A percentile compares a stretch with the other conserved stretches of the same genome.
phyloP scores from a whole-genome alignment of 345 rosid genomes.

The Lepidium africanum region DNA sequence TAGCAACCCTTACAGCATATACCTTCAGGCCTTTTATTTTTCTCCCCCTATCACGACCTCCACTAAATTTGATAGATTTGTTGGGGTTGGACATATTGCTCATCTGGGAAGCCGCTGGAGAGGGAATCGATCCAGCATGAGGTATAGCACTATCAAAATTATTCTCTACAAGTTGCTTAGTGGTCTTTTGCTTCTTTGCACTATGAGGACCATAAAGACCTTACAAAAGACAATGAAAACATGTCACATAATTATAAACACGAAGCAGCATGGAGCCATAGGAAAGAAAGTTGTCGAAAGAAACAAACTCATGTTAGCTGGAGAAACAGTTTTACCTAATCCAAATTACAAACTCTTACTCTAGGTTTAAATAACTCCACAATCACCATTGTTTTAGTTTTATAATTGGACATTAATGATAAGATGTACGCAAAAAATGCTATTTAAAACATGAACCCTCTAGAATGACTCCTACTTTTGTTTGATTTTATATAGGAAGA shows the following conservation, averaged over 20 bases:
- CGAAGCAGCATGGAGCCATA: not conserved
- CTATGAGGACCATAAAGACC: constrained; percentile 67
- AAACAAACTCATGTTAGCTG: not conserved
- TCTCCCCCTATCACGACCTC: constrained; percentile 67
- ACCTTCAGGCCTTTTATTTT: constrained; percentile 81
- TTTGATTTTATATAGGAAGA: not conserved
- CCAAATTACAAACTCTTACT: constrained; percentile 1
- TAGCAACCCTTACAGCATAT: constrained; percentile 21
- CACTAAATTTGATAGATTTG: constrained; percentile 60
- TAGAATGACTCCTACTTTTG: not conserved
- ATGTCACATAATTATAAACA: constrained; percentile 16
- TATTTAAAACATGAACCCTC: not conserved
- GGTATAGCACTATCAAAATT: constrained; percentile 52
- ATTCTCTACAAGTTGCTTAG: constrained; percentile 57
- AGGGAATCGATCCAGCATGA: constrained; percentile 57
- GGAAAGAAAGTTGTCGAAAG: not conserved
- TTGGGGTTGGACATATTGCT: constrained; percentile 87
- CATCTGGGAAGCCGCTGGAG: constrained; percentile 89
- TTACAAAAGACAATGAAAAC: constrained; percentile 27
- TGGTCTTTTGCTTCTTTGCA: constrained; percentile 69
- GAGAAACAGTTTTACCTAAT: not conserved
- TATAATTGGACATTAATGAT: not conserved
- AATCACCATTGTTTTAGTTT: not conserved
- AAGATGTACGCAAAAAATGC: not conserved
- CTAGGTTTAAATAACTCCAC: constrained; percentile 2